phyloP scores from a whole-genome alignment of 2,329 filamentous ascomycete species.

The Ophiostoma montium region DNA sequence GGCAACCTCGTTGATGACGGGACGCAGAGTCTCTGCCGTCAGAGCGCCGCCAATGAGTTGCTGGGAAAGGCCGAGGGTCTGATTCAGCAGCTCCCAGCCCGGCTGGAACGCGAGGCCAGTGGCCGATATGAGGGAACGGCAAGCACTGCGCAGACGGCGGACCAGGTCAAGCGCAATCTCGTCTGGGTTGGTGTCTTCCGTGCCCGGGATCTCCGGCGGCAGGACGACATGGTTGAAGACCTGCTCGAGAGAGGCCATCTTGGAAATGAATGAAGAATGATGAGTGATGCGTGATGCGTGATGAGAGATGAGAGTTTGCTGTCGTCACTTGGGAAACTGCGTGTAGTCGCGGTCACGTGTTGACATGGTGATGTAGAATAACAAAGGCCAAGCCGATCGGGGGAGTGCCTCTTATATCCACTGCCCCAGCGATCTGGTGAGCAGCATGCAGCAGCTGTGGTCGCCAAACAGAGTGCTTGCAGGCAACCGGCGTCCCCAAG shows the following conservation, averaged over 20 bases:
- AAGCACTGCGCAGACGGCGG: conserved; percentile 1
- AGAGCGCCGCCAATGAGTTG: background rate
- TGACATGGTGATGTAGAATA: too few species aligned
- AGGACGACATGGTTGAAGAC: conserved; percentile 11
- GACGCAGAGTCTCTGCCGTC: background rate
- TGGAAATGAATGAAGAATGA: too few species aligned
- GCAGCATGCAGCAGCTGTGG: too few species aligned
- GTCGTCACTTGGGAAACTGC: too few species aligned
- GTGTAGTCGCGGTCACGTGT: too few species aligned
- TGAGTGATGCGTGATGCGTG: too few species aligned
- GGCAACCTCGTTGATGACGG: background rate
- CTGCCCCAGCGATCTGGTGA: too few species aligned
- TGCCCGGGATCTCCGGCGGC: conserved; percentile 7
- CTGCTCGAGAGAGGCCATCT: background rate
- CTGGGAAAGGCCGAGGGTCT: background rate
- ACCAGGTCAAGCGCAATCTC: background rate
- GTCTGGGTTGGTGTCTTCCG: background rate
- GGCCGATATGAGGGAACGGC: background rate
- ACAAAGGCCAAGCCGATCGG: too few species aligned
- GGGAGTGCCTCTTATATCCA: too few species aligned
- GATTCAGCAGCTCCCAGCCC: conserved; percentile 1
- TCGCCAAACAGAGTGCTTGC: too few species aligned
- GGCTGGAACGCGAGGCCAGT: background rate
- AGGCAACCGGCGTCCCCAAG: too few species aligned
- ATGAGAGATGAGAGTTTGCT: too few species aligned